Conservation (phyloP, 169 alveolate species). For the Plasmodium billcollinsi region DNA sequence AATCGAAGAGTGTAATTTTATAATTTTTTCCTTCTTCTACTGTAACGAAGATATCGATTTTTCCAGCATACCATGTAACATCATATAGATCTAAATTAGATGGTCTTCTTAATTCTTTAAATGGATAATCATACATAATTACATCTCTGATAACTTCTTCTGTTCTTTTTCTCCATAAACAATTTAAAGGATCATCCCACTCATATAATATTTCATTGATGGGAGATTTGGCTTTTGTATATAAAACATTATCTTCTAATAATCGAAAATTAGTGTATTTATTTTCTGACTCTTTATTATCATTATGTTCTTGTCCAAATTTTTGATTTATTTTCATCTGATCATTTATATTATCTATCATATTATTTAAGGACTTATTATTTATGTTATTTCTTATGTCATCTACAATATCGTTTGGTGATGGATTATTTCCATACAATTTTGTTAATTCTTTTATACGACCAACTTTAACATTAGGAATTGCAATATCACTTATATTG, state of each 20-base stretch:
- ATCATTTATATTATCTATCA: background rate
- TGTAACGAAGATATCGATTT: constrained; percentile 79
- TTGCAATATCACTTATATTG: too few relatives aligned
- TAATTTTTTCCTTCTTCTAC: constrained; percentile 67
- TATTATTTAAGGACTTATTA: background rate
- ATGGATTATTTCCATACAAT: too few relatives aligned
- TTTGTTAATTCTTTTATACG: too few relatives aligned
- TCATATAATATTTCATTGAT: constrained; percentile 77
- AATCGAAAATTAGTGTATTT: constrained; percentile 77
- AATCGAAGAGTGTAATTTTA: constrained; percentile 46
- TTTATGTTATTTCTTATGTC: background rate
- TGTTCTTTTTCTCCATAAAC: constrained; percentile 84
- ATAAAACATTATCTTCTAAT: constrained; percentile 80
- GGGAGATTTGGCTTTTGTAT: constrained; percentile 82
- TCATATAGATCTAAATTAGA: constrained; percentile 84
- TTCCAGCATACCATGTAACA: constrained; percentile 86
- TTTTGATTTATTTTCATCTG: background rate
- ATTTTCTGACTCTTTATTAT: background rate
- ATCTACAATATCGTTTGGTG: background rate
- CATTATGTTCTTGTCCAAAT: background rate
- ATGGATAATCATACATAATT: constrained; percentile 85
- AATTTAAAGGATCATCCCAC: constrained; percentile 85
- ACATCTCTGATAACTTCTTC: constrained; percentile 85
- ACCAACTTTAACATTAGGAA: too few relatives aligned
- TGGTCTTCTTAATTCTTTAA: constrained; percentile 79